Evolutionary conservation across 345 rosid genomes (phyloP).

Genomic region (Salix koriyanagi): DNA sequence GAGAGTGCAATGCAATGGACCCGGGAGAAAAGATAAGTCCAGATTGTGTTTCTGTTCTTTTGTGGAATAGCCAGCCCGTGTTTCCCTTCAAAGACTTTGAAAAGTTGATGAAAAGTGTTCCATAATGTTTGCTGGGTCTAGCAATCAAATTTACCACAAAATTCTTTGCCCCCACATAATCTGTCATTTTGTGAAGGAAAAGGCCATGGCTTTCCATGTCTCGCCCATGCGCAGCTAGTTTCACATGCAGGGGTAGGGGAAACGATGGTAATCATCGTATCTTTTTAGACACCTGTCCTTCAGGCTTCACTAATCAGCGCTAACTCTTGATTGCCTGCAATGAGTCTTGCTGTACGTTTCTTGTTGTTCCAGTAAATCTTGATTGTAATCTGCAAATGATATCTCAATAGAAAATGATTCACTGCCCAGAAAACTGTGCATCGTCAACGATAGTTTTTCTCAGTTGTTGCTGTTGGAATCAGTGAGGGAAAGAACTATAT

Average conservation of each 20-base stretch:
- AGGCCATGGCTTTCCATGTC: not conserved
- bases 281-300: not conserved
- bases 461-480: too few relatives aligned
- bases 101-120: slow-evolving; percentile 16
- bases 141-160: not conserved
- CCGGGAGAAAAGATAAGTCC: slow-evolving; percentile 4
- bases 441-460: too few relatives aligned
- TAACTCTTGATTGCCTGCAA: not conserved
- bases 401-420: too few relatives aligned
- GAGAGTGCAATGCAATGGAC: slow-evolving; percentile 2
- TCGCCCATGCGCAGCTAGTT: not conserved
- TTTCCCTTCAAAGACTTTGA: slow-evolving; percentile 14
- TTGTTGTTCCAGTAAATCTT: not conserved
- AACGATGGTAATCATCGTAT: not conserved
- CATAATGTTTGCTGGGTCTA: slow-evolving; percentile 1
- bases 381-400: not conserved
- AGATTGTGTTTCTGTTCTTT: slow-evolving; percentile 24
- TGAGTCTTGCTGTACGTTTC: not conserved
- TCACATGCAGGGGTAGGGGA: not conserved
- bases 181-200: not conserved
- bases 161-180: not conserved
- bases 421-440: too few relatives aligned
- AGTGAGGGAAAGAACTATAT: too few relatives aligned
- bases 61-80: slow-evolving; percentile 30
- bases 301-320: not conserved